phyloP scores from a whole-genome alignment of 768 basidiomycete genomes.

The Auricularia heimuer region DNA sequence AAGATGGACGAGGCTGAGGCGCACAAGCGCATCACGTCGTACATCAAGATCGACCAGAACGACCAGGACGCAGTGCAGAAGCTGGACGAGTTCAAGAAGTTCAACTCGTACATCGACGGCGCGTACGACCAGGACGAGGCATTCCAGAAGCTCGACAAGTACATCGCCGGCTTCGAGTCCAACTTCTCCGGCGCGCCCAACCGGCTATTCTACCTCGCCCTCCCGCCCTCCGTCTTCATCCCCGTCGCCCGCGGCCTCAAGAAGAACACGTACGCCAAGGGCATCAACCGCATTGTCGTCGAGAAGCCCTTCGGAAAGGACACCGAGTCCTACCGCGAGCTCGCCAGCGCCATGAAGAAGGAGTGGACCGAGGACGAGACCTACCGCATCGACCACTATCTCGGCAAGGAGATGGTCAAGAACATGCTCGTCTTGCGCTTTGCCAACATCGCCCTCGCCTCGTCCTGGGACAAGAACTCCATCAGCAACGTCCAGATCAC shows the following conservation, averaged over 20 bases:
- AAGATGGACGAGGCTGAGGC: conserved; percentile 86
- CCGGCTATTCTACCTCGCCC: conserved; percentile 93
- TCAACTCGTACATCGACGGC: conserved; percentile 76
- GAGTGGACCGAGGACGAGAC: conserved; percentile 96
- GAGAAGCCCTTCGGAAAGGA: conserved; percentile 99
- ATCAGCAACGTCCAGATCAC: conserved; percentile 98
- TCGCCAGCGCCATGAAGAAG: conserved; percentile 69
- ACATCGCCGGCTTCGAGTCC: conserved; percentile 65
- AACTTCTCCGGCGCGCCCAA: conserved; percentile 54
- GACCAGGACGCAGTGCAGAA: conserved; percentile 45
- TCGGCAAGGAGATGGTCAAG: conserved; percentile 99
- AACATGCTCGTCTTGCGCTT: conserved; percentile 93
- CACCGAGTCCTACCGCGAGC: conserved; percentile 67
- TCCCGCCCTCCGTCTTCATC: conserved; percentile 94
- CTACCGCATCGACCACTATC: conserved; percentile 98
- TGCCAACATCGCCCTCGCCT: conserved; percentile 82
- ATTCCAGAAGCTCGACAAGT: conserved; percentile 67
- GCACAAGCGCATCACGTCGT: conserved; percentile 70
- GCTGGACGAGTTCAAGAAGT: conserved; percentile 74
- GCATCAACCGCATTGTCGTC: conserved; percentile 86
- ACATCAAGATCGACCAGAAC: conserved; percentile 73
- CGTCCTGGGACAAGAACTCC: conserved; percentile 91
- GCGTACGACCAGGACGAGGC: conserved; percentile 77
- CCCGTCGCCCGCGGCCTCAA: conserved; percentile 78
- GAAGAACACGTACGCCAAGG: conserved; percentile 68